Conservation (phyloP, 2,329 filamentous ascomycete species). For the Endoconidiophora laricicola region DNA sequence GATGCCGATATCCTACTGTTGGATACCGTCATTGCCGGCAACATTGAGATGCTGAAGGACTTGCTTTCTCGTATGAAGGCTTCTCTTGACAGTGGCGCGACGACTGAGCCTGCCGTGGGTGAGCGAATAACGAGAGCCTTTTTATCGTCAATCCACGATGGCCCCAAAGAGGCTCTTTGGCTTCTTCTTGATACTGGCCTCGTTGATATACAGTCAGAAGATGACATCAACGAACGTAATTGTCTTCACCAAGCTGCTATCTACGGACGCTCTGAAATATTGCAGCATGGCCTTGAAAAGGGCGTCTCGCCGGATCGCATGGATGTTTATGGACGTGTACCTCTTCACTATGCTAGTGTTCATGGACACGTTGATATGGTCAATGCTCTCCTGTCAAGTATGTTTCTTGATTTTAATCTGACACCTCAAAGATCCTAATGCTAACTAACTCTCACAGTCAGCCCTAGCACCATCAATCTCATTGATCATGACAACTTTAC, state of each 20-base stretch:
- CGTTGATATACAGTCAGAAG: constrained; percentile 82
- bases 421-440: constrained; percentile 12
- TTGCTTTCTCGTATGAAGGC: constrained; percentile 57
- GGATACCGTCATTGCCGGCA: constrained; percentile 71
- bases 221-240: constrained; percentile 95
- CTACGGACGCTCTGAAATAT: constrained; percentile 66
- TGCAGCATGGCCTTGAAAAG: constrained; percentile 57
- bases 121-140: constrained; percentile 83
- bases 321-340: constrained; percentile 87
- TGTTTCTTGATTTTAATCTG: constrained; percentile 12
- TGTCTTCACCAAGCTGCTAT: constrained; percentile 95
- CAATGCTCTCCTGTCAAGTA: constrained; percentile 51
- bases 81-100: constrained; percentile 37
- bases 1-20: constrained; percentile 80
- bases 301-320: constrained; percentile 63
- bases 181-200: constrained; percentile 64
- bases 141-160: constrained; percentile 74
- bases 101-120: constrained; percentile 33
- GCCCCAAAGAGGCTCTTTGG: constrained; percentile 57
- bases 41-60: constrained; percentile 60
- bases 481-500: constrained; percentile 97
- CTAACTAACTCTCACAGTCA: constrained; percentile 27
- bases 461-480: constrained; percentile 61
- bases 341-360: constrained; percentile 91
- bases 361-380: constrained; percentile 79